phyloP scores from a whole-genome alignment of 2,329 filamentous ascomycete genomes.

The Aotearoamyces nothofagi region DNA sequence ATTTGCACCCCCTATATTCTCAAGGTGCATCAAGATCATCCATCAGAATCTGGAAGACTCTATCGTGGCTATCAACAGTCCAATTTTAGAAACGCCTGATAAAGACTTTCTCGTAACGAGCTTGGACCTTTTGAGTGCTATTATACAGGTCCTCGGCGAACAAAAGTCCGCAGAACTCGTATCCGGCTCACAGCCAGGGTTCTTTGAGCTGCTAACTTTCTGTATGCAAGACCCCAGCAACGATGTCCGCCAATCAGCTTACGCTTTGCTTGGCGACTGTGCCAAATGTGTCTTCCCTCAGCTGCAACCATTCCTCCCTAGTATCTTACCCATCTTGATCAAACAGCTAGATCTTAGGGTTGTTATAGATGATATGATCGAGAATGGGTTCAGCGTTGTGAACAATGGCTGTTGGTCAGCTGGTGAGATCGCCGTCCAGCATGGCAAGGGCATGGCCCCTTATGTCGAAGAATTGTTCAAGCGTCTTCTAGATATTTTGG shows the following conservation, averaged over 20 bases:
- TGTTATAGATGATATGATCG: conserved; percentile 64
- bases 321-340: conserved; percentile 68
- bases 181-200: conserved; percentile 57
- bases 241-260: conserved; percentile 91
- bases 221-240: conserved; percentile 87
- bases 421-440: conserved; percentile 78
- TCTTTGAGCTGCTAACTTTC: conserved; percentile 81
- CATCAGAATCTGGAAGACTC: conserved; percentile 80
- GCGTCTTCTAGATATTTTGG: conserved; percentile 67
- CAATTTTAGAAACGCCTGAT: conserved; percentile 61
- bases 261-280: conserved; percentile 86
- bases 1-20: conserved; percentile 77
- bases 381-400: conserved; percentile 77
- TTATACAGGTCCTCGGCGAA: conserved; percentile 75
- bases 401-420: conserved; percentile 98
- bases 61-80: conserved; percentile 52
- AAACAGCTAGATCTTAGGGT: conserved; percentile 73
- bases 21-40: conserved; percentile 78
- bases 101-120: conserved; percentile 97
- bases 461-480: conserved; percentile 66
- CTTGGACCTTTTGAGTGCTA: conserved; percentile 80
- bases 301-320: conserved; percentile 57
- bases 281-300: conserved; percentile 83
- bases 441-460: conserved; percentile 58
- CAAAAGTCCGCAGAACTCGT: conserved; percentile 65